Base-by-base conservation (phyloP, 164 flowering plant genomes). In the Euptelea pleiosperma region DNA sequence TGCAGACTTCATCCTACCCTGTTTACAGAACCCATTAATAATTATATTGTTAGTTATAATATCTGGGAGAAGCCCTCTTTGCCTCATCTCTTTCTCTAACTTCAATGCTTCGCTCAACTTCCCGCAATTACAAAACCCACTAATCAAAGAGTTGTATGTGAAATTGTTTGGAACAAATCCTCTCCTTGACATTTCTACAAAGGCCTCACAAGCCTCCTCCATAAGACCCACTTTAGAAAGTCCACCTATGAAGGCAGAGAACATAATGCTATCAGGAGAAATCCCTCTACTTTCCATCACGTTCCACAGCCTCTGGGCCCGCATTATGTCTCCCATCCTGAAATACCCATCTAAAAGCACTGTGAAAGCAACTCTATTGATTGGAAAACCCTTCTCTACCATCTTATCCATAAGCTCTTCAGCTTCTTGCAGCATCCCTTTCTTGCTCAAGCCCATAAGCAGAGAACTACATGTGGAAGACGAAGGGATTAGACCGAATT, bases 131-230 rank as follows among this genome's bases (percentile, higher is more conserved):
- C 89, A 84, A 46, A 79, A 82, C 8, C 92, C 97, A 70, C 66
- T 60, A 31, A 93, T 90, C 73, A 93, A 67, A 55, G 98, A 88
- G 65, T 88, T 93, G 67, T 90, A 93, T 8, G 77, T 68, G 68
- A 79, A 88, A 54, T 88, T 93, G 67, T 93, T 93, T 21, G 98
- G 98, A 41, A 77, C 75, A 55, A 78, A 55, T 8, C 89, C 91
- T 72, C 65, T 82, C 33, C 62, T 70, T 39, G 46, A 65, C 97
- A 88, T 93, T 64, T 86, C 80, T 21, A 39, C 52, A 57, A 86
- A 85, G 28, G 69, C 66, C 41, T 62, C 67, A 52, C 58, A 75
- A 8, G 97, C 98, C 62, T 86, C 89, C 53, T 82, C 81, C 74
- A 90, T 63, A 39, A 68, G 68, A 59, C 84, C 89, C 26, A 74